phyloP scores from a whole-genome alignment of 1,139 yeast genomes.

The Magnusiomyces paraingens region DNA sequence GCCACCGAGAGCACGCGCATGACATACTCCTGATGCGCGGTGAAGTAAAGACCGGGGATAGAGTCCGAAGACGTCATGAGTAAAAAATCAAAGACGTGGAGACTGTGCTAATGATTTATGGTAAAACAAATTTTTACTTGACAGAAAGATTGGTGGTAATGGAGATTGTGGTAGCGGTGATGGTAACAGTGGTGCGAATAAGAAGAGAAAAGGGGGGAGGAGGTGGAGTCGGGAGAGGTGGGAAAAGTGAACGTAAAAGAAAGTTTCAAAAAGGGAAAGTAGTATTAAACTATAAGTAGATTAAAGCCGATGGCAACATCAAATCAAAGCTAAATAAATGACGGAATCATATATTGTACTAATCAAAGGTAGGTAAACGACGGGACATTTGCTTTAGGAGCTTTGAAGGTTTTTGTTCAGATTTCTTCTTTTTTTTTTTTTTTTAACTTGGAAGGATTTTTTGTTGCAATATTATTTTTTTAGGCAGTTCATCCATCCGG shows the following conservation, averaged over 20 bases:
- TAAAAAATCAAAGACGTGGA: neutral
- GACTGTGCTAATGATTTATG: neutral
- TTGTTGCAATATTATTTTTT: too few relatives aligned
- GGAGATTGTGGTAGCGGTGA: too few relatives aligned
- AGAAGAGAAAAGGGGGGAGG: neutral
- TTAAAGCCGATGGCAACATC: too few relatives aligned
- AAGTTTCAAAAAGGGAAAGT: neutral
- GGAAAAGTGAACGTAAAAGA: neutral
- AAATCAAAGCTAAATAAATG: too few relatives aligned
- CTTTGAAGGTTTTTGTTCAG: too few relatives aligned
- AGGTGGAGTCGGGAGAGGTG: neutral
- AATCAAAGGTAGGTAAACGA: too few relatives aligned
- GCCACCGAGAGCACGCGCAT: constrained; percentile 28
- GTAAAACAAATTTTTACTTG: neutral
- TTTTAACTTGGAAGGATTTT: too few relatives aligned
- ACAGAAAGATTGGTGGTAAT: neutral
- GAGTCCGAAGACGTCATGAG: neutral
- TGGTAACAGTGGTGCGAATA: neutral
- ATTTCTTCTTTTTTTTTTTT: too few relatives aligned
- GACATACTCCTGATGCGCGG: constrained; percentile 23
- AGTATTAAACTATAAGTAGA: neutral
- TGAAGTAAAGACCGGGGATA: constrained; percentile 9
- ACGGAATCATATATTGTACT: too few relatives aligned
- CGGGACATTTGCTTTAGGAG: too few relatives aligned
- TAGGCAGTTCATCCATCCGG: too few relatives aligned